phyloP scores from a whole-genome alignment of 352 stramenopile species.

The Phytophthora litchii region DNA sequence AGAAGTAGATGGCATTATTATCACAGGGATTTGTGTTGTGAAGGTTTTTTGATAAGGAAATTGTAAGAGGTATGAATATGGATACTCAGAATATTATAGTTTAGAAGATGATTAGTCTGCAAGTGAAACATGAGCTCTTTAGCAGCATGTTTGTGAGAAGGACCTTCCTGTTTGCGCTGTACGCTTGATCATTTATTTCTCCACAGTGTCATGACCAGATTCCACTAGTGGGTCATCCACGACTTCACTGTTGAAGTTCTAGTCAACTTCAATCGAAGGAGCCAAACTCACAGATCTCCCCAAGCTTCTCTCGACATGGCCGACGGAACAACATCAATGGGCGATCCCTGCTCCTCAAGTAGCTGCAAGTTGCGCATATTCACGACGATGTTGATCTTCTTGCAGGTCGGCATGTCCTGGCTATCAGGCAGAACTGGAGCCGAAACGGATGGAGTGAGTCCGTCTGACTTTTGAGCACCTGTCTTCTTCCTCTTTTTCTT shows the following conservation, averaged over 20 bases:
- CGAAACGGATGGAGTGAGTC: slow-evolving; percentile 20
- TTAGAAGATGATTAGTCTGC: slow-evolving; percentile 10
- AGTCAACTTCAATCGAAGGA: slow-evolving; percentile 13
- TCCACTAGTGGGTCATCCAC: slow-evolving; percentile 1
- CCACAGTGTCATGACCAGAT: slow-evolving; percentile 11
- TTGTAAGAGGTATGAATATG: neutral
- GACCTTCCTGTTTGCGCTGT: neutral
- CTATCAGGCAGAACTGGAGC: slow-evolving; percentile 14
- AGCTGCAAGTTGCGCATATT: slow-evolving; percentile 49
- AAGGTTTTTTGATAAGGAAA: neutral
- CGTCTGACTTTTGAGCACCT: neutral
- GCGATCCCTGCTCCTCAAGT: slow-evolving; percentile 1
- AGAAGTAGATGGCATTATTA: neutral
- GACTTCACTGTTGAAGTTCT: slow-evolving; percentile 1
- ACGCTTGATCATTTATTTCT: too few species aligned
- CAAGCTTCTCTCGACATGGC: slow-evolving; percentile 13
- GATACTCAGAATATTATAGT: slow-evolving; percentile 10
- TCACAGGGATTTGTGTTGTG: neutral
- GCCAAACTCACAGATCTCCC: slow-evolving; percentile 1
- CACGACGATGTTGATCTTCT: slow-evolving; percentile 51
- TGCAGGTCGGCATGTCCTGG: slow-evolving; percentile 10
- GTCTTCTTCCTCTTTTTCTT: slow-evolving; percentile 21
- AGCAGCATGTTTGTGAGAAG: neutral
- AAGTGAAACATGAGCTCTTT: too few species aligned
- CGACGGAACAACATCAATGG: neutral